Conservation (phyloP, 495 filamentous ascomycete genomes). For the Aspergillus sclerotioniger region DNA sequence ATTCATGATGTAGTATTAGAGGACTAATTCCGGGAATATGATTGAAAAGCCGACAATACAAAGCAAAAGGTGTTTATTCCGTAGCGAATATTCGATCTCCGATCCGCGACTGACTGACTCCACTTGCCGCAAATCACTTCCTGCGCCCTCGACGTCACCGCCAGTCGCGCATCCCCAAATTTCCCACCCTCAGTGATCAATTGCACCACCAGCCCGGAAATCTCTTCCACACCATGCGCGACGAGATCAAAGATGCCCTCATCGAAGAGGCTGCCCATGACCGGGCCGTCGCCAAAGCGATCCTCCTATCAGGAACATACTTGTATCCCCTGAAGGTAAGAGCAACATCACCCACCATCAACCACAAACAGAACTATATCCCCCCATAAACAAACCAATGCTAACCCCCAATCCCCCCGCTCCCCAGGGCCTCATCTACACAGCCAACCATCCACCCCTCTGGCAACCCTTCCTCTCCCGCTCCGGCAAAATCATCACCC, state of each 20-base stretch:
- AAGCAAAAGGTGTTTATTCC: too few species aligned
- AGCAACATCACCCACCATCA: neutral
- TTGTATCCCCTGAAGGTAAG: conserved; percentile 79
- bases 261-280: conserved; percentile 37
- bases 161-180: neutral
- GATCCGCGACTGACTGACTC: too few species aligned
- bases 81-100: too few species aligned
- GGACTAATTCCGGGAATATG: too few species aligned
- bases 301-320: conserved; percentile 72
- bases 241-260: conserved; percentile 41
- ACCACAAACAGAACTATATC: conserved; percentile 13
- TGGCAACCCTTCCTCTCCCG: conserved; percentile 68
- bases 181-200: neutral
- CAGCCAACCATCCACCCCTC: conserved; percentile 48
- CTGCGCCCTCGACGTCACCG: neutral
- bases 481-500: conserved; percentile 63
- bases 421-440: conserved; percentile 74
- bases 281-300: conserved; percentile 54
- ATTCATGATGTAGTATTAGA: too few species aligned
- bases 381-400: neutral
- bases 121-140: too few species aligned
- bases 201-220: neutral
- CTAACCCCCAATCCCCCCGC: neutral
- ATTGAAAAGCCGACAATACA: too few species aligned
- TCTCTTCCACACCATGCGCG: conserved; percentile 34